Percentiles rank a stretch among this genome's conserved stretches.
Conservation (phyloP, 768 basidiomycete species). For the Suillus brevipes region DNA sequence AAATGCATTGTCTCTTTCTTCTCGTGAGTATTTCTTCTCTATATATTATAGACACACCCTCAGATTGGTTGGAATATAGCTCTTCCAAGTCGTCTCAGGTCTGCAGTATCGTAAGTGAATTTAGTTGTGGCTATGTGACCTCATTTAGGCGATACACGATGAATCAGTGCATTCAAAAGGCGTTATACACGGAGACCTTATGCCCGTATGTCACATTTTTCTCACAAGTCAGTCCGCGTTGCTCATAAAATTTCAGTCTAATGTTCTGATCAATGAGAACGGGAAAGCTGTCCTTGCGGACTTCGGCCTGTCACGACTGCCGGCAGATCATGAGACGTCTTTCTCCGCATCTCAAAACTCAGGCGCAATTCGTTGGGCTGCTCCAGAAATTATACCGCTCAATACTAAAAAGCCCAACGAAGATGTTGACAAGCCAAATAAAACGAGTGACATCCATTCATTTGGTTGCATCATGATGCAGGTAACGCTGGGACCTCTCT, state of each 20-base stretch:
- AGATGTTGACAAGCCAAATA: background rate
- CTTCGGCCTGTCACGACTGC: background rate
- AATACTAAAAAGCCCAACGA: background rate
- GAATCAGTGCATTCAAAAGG: background rate
- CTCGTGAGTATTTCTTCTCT: constrained; percentile 15
- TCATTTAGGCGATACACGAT: background rate
- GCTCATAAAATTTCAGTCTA: background rate
- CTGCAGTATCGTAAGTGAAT: constrained; percentile 9
- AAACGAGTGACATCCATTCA: constrained; percentile 1
- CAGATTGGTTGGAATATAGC: background rate
- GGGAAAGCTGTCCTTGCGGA: background rate
- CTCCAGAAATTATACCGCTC: background rate
- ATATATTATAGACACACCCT: background rate
- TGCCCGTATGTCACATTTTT: background rate
- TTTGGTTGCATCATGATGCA: constrained; percentile 9
- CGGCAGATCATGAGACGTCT: background rate
- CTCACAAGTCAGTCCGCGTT: background rate
- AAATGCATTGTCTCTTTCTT: constrained; percentile 8
- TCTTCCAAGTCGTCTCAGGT: constrained; percentile 1
- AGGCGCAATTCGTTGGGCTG: constrained; percentile 1
- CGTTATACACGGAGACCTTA: background rate
- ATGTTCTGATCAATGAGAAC: background rate
- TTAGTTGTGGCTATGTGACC: too few relatives aligned
- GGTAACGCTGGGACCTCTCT: background rate
- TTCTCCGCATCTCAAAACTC: background rate